Base-by-base conservation (phyloP, 2,329 filamentous ascomycete genomes). In the Fusarium sp. region DNA sequence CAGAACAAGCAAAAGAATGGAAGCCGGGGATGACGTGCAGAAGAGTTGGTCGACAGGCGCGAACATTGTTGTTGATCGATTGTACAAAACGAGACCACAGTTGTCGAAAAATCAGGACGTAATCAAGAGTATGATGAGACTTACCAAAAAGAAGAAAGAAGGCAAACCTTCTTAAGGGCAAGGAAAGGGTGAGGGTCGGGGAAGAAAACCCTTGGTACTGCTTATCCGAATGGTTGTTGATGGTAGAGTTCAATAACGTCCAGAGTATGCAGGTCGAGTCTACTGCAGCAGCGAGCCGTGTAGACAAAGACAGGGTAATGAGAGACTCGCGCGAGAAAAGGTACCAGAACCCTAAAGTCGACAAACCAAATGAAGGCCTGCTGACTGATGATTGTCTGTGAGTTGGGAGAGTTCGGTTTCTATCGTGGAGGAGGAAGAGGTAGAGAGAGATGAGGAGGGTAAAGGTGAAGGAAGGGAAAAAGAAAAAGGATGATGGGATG, bases 351-450 rank as follows among this genome's bases (percentile, higher is more conserved):
- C 74, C 77, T 64, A 61, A 67, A 48, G 72, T 77, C 76, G 65
- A 77, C 75, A 76, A 76, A 77, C 69, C 66, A 67, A 67, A 65
- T 58, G 57, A 67, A 70, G 73, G 75, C 75, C 76, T 77, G 77
- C 74, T 49, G 78, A 80, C 75, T 74, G 57, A 51, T 57, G 53
- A 44, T 79, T 80, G 77, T 79, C 77, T 73, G 70, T 65, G 68
- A 67, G 68, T 53, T 80, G 67, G 78, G 76, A 74, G 78, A 79
- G 79, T 80, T 81, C 79, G 77, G 77, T 68, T 72, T 74, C 72
- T 73, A 66, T 77, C 76, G 77, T 77, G 75, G 74, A 70, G 68
- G 69, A 57, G 60, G 67, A 65, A 62, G 54, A 66, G 69, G 67
- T 62, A 64, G 67, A 57, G 74, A 70, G 67, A 62, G 65, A 32